phyloP scores from a whole-genome alignment of 441 rosid genomes.

The Aleurites moluccanus region DNA sequence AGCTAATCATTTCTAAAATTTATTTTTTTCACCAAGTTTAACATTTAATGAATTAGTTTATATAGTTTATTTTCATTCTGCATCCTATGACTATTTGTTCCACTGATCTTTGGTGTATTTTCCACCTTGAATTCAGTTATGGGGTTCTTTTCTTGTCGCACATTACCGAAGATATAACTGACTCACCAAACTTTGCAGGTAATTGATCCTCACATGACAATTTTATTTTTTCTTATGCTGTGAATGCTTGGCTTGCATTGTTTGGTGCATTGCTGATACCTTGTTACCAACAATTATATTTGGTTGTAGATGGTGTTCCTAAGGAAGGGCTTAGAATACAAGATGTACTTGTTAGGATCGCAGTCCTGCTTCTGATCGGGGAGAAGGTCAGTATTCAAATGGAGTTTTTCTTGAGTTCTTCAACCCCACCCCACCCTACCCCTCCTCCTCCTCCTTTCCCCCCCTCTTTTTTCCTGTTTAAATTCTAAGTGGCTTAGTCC shows the following conservation, averaged over 20 bases:
- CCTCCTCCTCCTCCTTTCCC: not conserved
- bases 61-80: constrained; percentile 9
- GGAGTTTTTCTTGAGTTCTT: constrained; percentile 10
- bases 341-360: constrained; percentile 88
- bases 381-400: constrained; percentile 61
- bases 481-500: not conserved
- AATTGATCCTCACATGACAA: constrained; percentile 20
- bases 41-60: not conserved
- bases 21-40: not conserved
- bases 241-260: constrained; percentile 20
- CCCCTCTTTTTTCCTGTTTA: not conserved
- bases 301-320: constrained; percentile 88
- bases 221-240: constrained; percentile 16
- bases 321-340: constrained; percentile 95
- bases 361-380: constrained; percentile 57
- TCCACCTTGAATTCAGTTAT: constrained; percentile 49
- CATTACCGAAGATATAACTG: constrained; percentile 63
- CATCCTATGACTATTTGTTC: constrained; percentile 15
- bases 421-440: too few species aligned
- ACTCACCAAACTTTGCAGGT: constrained; percentile 83
- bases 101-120: constrained; percentile 17
- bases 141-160: constrained; percentile 75
- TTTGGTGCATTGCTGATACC: constrained; percentile 3
- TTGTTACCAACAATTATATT: constrained; percentile 23
- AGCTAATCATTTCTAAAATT: constrained; percentile 8